Evolutionary conservation across 2,329 filamentous ascomycete genomes (phyloP).

Genomic region (Stemphylium vesicarium): DNA sequence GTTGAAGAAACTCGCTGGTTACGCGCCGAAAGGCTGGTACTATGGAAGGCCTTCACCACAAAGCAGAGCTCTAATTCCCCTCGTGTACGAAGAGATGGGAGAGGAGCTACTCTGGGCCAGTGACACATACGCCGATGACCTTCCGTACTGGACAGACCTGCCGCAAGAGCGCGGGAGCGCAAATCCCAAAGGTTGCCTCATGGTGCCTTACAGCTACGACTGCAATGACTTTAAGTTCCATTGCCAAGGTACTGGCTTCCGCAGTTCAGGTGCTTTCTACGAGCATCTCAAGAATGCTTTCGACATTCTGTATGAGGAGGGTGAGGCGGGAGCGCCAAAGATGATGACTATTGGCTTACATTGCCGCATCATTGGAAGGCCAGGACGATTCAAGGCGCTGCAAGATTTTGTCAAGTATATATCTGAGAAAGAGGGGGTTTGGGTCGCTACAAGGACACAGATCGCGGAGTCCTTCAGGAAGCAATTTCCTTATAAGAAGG

Average conservation of each 20-base stretch:
- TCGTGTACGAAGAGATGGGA: constrained; percentile 61
- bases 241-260: constrained; percentile 53
- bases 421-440: constrained; percentile 59
- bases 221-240: constrained; percentile 62
- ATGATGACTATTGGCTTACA: constrained; percentile 66
- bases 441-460: constrained; percentile 61
- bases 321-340: constrained; percentile 40
- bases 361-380: constrained; percentile 60
- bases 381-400: constrained; percentile 59
- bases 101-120: constrained; percentile 58
- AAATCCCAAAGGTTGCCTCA: constrained; percentile 57
- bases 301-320: constrained; percentile 61
- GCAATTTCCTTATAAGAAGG: constrained; percentile 58
- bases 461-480: constrained; percentile 59
- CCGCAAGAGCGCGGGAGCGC: constrained; percentile 54
- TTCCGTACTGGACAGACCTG: constrained; percentile 63
- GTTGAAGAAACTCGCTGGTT: constrained; percentile 54
- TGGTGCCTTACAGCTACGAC: constrained; percentile 63
- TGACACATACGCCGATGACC: constrained; percentile 62
- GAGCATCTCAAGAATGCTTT: constrained; percentile 59
- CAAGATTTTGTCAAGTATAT: constrained; percentile 63
- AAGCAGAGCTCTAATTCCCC: constrained; percentile 55
- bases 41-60: constrained; percentile 57
- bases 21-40: constrained; percentile 59
- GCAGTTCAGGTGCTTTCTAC: constrained; percentile 54